Base-by-base conservation (phyloP, 2,329 filamentous ascomycete species). In the Fusarium concolor region DNA sequence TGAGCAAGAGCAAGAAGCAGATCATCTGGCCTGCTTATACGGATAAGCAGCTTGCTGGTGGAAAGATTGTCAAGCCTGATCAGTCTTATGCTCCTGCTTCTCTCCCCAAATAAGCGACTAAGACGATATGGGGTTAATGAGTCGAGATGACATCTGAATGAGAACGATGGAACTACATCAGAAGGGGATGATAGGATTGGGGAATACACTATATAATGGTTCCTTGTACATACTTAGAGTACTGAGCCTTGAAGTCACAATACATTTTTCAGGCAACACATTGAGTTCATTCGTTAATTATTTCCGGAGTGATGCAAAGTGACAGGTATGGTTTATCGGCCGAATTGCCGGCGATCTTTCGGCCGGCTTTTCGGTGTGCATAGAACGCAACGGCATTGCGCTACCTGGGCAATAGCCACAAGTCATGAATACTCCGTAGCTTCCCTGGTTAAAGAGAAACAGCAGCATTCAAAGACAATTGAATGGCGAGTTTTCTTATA, bases 1-100 rank as follows among this genome's bases (percentile, higher is more conserved):
- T 82, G 45, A 78, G 86, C 76, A 76, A 79, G 65, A 65, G 68
- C 51, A 74, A 79, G 68, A 76, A 76, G 46, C 77, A 80, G 64
- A 87, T 87, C 56, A 74, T 81, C 62, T 88, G 79, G 77, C 85
- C 86, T 29, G 79, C 82, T 39, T 88, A 87, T 74, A 84, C 80
- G 70, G 86, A 88, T 70, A 79, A 77, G 51, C 79, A 86, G 77
- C 77, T 87, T 22, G 75, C 73, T 12, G 74, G 67, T 41, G 84
- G 82, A 47, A 73, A 78, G 53, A 78, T 80, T 37, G 84, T 86
- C 66, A 80, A 75, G 52, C 85, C 85, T 20, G 80, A 87, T 76
- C 80, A 83, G 79, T 79, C 77, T 75, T 85, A 84, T 71, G 66
- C 79, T 24, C 78, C 79, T 43, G 71, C 71, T 61, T 22, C 60